A percentile compares a stretch with the other conserved stretches of the same genome.
Evolutionary conservation across 2,329 filamentous ascomycete genomes (phyloP).

Genomic region (Tolypocladium amazonense): DNA sequence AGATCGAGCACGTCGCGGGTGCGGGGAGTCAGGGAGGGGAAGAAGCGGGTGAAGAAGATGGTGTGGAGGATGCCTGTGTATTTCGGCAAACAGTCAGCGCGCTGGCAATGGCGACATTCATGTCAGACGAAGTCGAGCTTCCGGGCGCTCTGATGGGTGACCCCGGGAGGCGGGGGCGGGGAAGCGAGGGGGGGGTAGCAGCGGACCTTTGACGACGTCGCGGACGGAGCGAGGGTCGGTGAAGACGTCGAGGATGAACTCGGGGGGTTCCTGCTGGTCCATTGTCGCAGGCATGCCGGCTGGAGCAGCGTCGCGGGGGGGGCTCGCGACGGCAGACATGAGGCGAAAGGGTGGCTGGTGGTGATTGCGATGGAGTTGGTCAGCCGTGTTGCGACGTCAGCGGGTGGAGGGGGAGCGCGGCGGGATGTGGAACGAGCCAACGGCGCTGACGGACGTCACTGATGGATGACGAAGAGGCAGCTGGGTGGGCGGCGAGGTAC

Average conservation of each 20-base stretch:
- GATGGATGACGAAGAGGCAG: neutral
- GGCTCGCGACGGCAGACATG: neutral
- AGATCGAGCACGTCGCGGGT: constrained; percentile 86
- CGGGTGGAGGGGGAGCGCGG: neutral
- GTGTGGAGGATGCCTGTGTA: constrained; percentile 76
- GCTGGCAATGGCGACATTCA: neutral
- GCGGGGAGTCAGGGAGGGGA: constrained; percentile 71
- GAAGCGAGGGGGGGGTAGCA: constrained; percentile 5
- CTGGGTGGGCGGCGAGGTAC: neutral
- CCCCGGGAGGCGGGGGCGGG: constrained; percentile 1
- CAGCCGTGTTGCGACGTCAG: neutral
- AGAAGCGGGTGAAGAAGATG: constrained; percentile 98
- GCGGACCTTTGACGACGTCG: constrained; percentile 79
- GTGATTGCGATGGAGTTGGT: neutral
- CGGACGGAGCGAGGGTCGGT: constrained; percentile 82
- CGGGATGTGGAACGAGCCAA: neutral
- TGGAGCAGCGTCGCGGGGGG: neutral
- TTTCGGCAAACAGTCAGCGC: neutral
- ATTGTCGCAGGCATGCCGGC: constrained; percentile 1
- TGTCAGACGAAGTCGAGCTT: neutral
- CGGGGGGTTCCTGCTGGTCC: constrained; percentile 49
- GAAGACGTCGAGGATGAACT: constrained; percentile 90
- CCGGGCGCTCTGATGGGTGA: no score
- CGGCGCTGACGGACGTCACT: neutral
- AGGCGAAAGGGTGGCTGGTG: neutral